Evolutionary conservation across 768 basidiomycete species (phyloP), one percentile per base, ranked within the genome.

Genomic region (Podaxis rugospora): DNA sequence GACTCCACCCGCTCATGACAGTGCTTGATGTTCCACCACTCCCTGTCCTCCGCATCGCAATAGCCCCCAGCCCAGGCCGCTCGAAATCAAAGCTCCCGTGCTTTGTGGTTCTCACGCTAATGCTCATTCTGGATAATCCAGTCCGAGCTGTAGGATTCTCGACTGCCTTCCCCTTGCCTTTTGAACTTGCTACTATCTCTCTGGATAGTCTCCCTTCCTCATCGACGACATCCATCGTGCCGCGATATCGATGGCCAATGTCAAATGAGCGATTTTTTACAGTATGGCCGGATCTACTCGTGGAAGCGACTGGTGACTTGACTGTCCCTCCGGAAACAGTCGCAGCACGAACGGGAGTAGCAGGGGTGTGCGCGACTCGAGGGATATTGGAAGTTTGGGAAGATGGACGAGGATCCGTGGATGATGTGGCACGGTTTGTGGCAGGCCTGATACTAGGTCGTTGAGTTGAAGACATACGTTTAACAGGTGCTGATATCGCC

Each of bases 61-160:
- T 49, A 6, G 71, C 63, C 21, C 72, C 74, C 77, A 79, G 78
- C 0, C 83, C 79, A 0, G 89, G 88, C 37, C 88, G 77, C 71
- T 90, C 89, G 65, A 90, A 90, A 67, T 90, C 89, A 69, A 90
- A 90, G 66, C 85, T 88, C 4, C 88, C 88, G 64, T 88, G 87
- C 67, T 88, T 87, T 44, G 76, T 81, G 1, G 81, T 73, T 52
- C 80, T 77, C 32, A 67, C 75, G 14, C 62, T 64, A 42, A 55
- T 69, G 59, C 66, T 72, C 69, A 72, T 69, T 63, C 70, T 70
- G 2, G 64, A 64, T 2, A 65, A 40, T 39, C 59, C 60, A 7
- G 59, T 58, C 9, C 66, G 55, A 4, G 63, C 49, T 14, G 47
- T 27, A 49, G 55, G 64, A 57, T 65, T 57, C 67, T 67, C 64